Percentiles rank a stretch among this genome's conserved stretches.
Conservation (phyloP, 805 yeast genomes). For the Sugiyamaella americana region DNA sequence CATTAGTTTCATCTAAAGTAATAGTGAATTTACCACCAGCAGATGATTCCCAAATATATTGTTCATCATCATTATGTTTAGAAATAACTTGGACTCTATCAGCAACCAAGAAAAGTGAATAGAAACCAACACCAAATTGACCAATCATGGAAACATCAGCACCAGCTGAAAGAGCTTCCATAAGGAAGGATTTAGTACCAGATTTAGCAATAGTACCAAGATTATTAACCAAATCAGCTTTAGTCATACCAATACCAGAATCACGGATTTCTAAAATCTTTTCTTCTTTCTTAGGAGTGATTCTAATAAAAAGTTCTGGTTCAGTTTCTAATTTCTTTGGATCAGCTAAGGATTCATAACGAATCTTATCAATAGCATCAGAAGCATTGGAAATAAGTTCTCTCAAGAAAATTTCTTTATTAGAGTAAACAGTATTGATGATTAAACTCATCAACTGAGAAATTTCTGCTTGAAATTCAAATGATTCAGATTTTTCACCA, state of each 20-base stretch:
- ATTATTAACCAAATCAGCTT: slow-evolving; percentile 97
- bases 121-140: slow-evolving; percentile 99
- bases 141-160: slow-evolving; percentile 99
- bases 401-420: slow-evolving; percentile 98
- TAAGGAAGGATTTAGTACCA: slow-evolving; percentile 93
- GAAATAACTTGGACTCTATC: slow-evolving; percentile 98
- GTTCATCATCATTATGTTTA: slow-evolving; percentile 98
- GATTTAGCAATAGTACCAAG: slow-evolving; percentile 99
- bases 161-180: slow-evolving; percentile 99
- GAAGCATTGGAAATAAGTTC: slow-evolving; percentile 98
- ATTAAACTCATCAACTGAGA: slow-evolving; percentile 99
- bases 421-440: slow-evolving; percentile 99
- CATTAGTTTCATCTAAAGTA: slow-evolving; percentile 81
- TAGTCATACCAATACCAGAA: slow-evolving; percentile 99
- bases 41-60: slow-evolving; percentile 99
- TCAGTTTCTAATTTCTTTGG: slow-evolving; percentile 88
- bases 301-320: slow-evolving; percentile 94
- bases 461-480: slow-evolving; percentile 99
- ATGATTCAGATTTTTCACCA: slow-evolving; percentile 37
- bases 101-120: slow-evolving; percentile 97
- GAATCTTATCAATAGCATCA: slow-evolving; percentile 97
- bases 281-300: slow-evolving; percentile 93
- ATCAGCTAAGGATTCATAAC: slow-evolving; percentile 93
- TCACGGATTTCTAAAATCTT: slow-evolving; percentile 96
- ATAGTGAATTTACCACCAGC: slow-evolving; percentile 99